phyloP scores from a whole-genome alignment of 345 rosid species.

The Citrus hindsii region DNA sequence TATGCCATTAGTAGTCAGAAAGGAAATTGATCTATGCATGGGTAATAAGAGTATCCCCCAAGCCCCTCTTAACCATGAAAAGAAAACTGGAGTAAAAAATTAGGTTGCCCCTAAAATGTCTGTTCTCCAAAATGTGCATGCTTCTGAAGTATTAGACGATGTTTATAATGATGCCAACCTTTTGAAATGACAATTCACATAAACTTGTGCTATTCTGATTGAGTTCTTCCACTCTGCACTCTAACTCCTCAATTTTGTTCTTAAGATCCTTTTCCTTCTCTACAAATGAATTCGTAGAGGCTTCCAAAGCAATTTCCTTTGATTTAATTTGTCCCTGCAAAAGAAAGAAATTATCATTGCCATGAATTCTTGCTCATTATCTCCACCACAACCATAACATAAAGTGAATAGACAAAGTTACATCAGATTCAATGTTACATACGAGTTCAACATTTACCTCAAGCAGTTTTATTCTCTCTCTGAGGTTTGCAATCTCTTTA shows the following conservation, averaged over 20 bases:
- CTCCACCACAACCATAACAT: not conserved
- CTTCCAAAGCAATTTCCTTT: constrained; percentile 61
- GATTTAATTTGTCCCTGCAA: constrained; percentile 61
- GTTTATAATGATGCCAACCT: constrained; percentile 32
- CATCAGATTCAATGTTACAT: not conserved
- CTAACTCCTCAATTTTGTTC: constrained; percentile 53
- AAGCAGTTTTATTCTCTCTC: constrained; percentile 52
- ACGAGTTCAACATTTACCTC: constrained; percentile 47
- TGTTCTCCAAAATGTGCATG: not conserved
- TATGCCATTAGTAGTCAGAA: not conserved
- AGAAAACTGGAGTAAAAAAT: not conserved
- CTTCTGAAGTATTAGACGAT: not conserved
- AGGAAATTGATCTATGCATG: not conserved
- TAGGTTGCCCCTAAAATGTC: not conserved
- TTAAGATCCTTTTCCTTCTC: constrained; percentile 58
- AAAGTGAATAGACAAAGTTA: not conserved
- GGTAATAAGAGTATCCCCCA: not conserved
- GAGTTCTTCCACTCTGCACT: constrained; percentile 46
- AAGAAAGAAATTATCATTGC: constrained; percentile 6
- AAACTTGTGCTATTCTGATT: constrained; percentile 26
- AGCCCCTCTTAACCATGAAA: not conserved
- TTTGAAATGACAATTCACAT: constrained; percentile 11
- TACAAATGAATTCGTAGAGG: constrained; percentile 44
- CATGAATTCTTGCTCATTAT: not conserved
- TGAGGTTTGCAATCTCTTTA: constrained; percentile 56